Conservation (phyloP, 2,329 filamentous ascomycete species). For the Knoxdaviesia capensis region DNA sequence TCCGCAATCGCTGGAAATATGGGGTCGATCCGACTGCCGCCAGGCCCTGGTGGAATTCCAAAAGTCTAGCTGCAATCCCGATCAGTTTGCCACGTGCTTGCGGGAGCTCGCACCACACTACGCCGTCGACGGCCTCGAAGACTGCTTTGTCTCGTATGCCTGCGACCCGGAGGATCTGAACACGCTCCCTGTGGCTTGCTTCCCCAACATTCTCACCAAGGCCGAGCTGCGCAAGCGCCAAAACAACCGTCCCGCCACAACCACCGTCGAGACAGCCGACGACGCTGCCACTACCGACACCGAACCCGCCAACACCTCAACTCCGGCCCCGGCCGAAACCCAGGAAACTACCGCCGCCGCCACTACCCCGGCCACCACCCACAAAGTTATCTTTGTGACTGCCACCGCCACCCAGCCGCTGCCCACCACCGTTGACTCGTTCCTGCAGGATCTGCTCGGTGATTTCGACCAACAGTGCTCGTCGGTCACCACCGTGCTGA, state of each 20-base stretch:
- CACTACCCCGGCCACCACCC: not conserved
- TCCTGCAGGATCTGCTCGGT: slow-evolving; percentile 4
- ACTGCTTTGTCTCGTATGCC: no score
- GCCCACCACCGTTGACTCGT: slow-evolving; percentile 5
- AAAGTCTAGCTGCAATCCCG: no score
- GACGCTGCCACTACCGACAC: not conserved
- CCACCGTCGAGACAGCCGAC: not conserved
- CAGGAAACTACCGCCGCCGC: not conserved
- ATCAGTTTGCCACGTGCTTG: no score
- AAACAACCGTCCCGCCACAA: not conserved
- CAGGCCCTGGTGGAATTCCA: no score
- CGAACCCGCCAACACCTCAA: not conserved
- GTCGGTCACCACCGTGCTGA: slow-evolving; percentile 9
- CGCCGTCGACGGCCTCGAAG: no score
- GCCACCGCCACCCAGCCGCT: slow-evolving; percentile 4
- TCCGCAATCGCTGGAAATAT: no score
- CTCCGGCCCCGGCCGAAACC: slow-evolving; percentile 1
- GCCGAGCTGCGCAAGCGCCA: slow-evolving; percentile 6
- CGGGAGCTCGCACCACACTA: no score
- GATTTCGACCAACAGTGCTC: slow-evolving; percentile 4
- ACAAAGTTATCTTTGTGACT: not conserved
- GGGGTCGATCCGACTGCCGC: no score
- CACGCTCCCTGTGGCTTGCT: no score
- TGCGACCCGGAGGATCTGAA: no score
- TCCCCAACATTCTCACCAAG: not conserved